These are phyloP conservation scores for Lactuca saligna DNA, from an alignment of 129 eudicot species.

Conservation along the genomic window DNA sequence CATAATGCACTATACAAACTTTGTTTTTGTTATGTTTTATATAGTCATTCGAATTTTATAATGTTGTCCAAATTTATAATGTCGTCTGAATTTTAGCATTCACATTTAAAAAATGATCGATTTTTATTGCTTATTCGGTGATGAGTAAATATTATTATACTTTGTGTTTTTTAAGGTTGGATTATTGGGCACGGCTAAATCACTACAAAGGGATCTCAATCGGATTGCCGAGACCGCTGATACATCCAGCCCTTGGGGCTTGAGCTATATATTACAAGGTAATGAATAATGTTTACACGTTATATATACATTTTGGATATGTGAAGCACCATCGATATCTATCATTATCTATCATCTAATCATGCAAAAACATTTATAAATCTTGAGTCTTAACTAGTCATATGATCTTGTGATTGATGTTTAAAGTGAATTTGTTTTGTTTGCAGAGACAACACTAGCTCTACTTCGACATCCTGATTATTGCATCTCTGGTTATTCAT, in stretches of 20 bases:
- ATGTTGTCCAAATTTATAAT: too few species aligned
- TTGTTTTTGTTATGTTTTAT: too few species aligned
- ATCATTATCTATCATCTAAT: too few species aligned
- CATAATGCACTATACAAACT: too few species aligned
- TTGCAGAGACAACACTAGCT: conserved; percentile 19
- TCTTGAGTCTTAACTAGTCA: neutral
- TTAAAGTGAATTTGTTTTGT: neutral
- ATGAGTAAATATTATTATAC: neutral
- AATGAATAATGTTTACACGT: neutral
- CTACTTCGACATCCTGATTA: conserved; percentile 16
- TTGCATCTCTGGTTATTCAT: conserved; percentile 16
- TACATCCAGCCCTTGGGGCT: conserved; percentile 20
- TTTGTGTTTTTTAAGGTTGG: conserved; percentile 21
- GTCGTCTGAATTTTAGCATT: too few species aligned
- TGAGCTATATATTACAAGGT: conserved; percentile 23
- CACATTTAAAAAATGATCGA: neutral
- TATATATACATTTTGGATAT: too few species aligned
- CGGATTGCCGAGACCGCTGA: conserved; percentile 16
- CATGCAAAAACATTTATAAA: too few species aligned
- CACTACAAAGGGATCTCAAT: conserved; percentile 21
- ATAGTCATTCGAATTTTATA: too few species aligned
- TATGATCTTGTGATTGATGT: neutral
- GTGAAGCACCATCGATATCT: too few species aligned
- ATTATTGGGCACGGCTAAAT: conserved; percentile 13
- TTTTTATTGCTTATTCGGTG: neutral